Percentiles rank a stretch among this genome's conserved stretches.
phyloP scores from a whole-genome alignment of 768 basidiomycete genomes.

The Boletus fagicola region DNA sequence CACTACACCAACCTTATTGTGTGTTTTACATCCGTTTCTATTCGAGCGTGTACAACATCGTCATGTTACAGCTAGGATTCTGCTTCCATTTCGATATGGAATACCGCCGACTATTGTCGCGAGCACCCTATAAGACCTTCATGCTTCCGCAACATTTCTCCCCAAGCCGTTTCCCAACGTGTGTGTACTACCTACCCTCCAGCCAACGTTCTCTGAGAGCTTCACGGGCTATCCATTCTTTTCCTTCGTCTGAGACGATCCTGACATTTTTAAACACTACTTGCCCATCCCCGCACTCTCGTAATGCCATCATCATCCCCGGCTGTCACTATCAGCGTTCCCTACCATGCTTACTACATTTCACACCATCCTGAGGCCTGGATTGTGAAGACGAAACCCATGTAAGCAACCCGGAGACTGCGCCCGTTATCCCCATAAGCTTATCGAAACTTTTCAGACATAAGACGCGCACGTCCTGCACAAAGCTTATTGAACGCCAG shows the following conservation, averaged over 20 bases:
- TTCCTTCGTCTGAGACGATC: slow-evolving; percentile 28
- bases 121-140: slow-evolving; percentile 19
- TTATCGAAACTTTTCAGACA: slow-evolving; percentile 13
- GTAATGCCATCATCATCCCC: slow-evolving; percentile 11
- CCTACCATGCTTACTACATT: slow-evolving; percentile 16
- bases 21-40: neutral
- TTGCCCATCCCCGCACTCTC: neutral
- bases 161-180: slow-evolving; percentile 1
- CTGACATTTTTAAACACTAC: neutral
- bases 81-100: neutral
- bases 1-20: slow-evolving; percentile 16
- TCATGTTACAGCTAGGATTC: neutral
- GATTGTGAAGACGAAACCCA: slow-evolving; percentile 25
- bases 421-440: neutral
- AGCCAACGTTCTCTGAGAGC: slow-evolving; percentile 25
- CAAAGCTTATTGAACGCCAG: slow-evolving; percentile 56
- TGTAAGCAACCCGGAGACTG: slow-evolving; percentile 14
- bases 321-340: neutral
- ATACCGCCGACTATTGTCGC: slow-evolving; percentile 17
- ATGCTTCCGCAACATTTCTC: neutral
- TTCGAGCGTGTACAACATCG: neutral
- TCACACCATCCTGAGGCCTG: slow-evolving; percentile 23
- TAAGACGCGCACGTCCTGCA: slow-evolving; percentile 32
- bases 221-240: slow-evolving; percentile 24
- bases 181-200: neutral